Percentiles rank a stretch among this genome's conserved stretches.
phyloP scores from a whole-genome alignment of 257 asterid genomes.

The Verbascum thapsus region DNA sequence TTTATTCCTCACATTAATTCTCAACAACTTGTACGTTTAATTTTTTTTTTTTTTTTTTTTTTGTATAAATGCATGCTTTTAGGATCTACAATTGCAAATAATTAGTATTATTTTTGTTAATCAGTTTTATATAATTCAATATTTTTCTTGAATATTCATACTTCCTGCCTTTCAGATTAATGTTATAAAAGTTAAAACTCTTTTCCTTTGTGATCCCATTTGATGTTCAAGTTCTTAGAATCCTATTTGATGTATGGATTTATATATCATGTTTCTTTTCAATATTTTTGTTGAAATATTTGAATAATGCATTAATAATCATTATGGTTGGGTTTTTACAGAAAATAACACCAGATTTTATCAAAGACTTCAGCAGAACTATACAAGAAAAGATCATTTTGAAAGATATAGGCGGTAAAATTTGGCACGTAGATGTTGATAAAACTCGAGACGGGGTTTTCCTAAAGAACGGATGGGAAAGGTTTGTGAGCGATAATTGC shows the following conservation, averaged over 20 bases:
- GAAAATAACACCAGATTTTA: constrained; percentile 36
- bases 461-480: constrained; percentile 43
- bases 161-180: too few relatives aligned
- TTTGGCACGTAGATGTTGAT: constrained; percentile 39
- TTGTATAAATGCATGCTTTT: too few relatives aligned
- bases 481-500: constrained; percentile 32
- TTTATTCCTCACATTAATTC: constrained; percentile 27
- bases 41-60: too few relatives aligned
- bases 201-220: neutral
- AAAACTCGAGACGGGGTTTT: constrained; percentile 34
- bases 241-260: too few relatives aligned
- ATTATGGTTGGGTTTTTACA: neutral
- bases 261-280: constrained; percentile 4
- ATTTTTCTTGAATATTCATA: neutral
- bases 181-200: too few relatives aligned
- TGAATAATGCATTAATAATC: neutral
- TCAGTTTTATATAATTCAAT: neutral
- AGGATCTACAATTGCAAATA: neutral
- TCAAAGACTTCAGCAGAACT: constrained; percentile 25
- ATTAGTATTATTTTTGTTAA: neutral
- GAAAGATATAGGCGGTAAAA: constrained; percentile 35
- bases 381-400: constrained; percentile 31
- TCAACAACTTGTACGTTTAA: constrained; percentile 35
- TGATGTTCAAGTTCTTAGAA: too few relatives aligned
- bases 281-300: neutral